Evolutionary conservation across 2,329 filamentous ascomycete genomes (phyloP).

Genomic region (Ophiostoma ips): DNA sequence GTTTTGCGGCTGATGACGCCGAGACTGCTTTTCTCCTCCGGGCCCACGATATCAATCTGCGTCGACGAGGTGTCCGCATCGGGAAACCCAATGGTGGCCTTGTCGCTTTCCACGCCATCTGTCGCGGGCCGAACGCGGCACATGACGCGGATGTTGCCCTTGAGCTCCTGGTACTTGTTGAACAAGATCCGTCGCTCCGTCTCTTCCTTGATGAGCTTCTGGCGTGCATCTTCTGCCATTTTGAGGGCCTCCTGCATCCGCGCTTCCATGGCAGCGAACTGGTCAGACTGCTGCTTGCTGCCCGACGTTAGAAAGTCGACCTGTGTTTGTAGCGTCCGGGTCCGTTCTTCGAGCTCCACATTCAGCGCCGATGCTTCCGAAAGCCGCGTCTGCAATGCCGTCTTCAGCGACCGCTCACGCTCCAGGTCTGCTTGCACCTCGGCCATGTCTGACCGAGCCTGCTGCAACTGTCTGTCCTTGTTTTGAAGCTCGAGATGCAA

Average conservation of each 20-base stretch:
- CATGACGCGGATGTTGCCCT: slow-evolving; percentile 97
- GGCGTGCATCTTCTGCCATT: slow-evolving; percentile 53
- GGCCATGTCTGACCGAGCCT: slow-evolving; percentile 32
- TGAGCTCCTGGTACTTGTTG: slow-evolving; percentile 95
- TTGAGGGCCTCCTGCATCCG: slow-evolving; percentile 65
- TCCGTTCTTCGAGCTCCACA: slow-evolving; percentile 57
- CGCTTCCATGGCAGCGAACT: slow-evolving; percentile 69
- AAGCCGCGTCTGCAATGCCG: slow-evolving; percentile 35
- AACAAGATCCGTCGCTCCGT: slow-evolving; percentile 81
- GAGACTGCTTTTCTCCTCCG: slow-evolving; percentile 70
- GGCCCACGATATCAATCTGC: slow-evolving; percentile 72
- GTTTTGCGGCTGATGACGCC: slow-evolving; percentile 64
- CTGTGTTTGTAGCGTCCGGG: slow-evolving; percentile 63
- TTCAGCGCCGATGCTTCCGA: slow-evolving; percentile 47
- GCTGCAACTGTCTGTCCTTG: slow-evolving; percentile 41
- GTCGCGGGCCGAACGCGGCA: slow-evolving; percentile 77
- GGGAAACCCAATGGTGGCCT: slow-evolving; percentile 66
- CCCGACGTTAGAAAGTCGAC: slow-evolving; percentile 84
- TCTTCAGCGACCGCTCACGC: slow-evolving; percentile 50
- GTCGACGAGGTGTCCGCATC: slow-evolving; percentile 73
- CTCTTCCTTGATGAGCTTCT: slow-evolving; percentile 83
- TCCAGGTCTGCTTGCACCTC: slow-evolving; percentile 36
- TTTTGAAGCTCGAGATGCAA: slow-evolving; percentile 32
- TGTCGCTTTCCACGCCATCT: slow-evolving; percentile 42
- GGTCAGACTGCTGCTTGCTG: slow-evolving; percentile 75